Evolutionary conservation across 2,329 filamentous ascomycete species (phyloP), one percentile per base, ranked within the genome.

Genomic region (Paracamarosporium sp.): DNA sequence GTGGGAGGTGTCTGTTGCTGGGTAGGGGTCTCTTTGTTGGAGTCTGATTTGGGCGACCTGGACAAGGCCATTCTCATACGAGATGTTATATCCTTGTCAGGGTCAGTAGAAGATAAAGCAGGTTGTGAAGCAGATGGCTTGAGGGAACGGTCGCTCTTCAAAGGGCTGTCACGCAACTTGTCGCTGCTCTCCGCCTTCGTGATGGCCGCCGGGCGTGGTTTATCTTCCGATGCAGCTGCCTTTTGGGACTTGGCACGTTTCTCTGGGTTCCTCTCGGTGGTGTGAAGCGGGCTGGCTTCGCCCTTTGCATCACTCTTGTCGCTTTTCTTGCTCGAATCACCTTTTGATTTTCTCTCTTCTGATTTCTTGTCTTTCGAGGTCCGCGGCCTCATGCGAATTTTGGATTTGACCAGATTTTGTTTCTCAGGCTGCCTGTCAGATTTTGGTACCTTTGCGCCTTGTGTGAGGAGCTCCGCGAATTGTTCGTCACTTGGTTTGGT

Each of bases 301-400:
- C 50, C 53, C 38, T 38, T 27, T n/a, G 46, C 6, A 12, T 31
- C 48, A n/a, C 57, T 56, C 33, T 55, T 35, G 13, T 54, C 56
- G n/a, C 15, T 20, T 24, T 56, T 58, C 17, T 56, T 62, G 43
- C 60, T 60, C 13, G 65, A 54, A 20, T 56, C 60, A 8, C 57
- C 52, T 35, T 55, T 60, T 1, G 61, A 17, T 25, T 51, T 62
- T 33, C 71, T 66, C n/a, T 56, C 61, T 48, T 57, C 56, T 45
- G 59, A 64, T 55, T 64, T 72, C 50, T 68, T 73, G 36, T 66
- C 48, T 17, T 51, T 51, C 15, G 36, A 41, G 17, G 61, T 58
- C n/a, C 69, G 68, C 15, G 69, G 62, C 31, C 74, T 63, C 73
- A 77, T 76, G 9, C 74, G 67, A 38, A 76, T 71, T 38, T 74